A percentile compares a stretch with the other conserved stretches of the same genome.
phyloP scores from a whole-genome alignment of 2,329 filamentous ascomycete genomes.

The Ceratocystis alfenasii region DNA sequence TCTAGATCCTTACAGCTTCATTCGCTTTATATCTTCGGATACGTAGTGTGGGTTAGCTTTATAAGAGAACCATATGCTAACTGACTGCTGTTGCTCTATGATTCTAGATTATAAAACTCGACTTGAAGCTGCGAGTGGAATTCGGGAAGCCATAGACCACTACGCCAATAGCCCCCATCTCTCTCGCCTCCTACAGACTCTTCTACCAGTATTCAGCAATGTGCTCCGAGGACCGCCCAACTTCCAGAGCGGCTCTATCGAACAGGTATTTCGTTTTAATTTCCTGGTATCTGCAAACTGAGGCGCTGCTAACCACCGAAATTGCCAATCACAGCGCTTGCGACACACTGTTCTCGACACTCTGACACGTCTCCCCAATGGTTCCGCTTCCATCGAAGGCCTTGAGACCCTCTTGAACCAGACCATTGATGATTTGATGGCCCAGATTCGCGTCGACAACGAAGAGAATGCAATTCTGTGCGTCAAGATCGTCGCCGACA shows the following conservation, averaged over 20 bases:
- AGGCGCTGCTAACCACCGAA: slow-evolving; percentile 24
- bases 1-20: not conserved
- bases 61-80: not conserved
- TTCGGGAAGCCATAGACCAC: slow-evolving; percentile 85
- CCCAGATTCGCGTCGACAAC: slow-evolving; percentile 79
- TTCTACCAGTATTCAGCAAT: slow-evolving; percentile 80
- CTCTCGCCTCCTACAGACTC: slow-evolving; percentile 65
- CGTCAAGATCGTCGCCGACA: slow-evolving; percentile 95
- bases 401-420: slow-evolving; percentile 82
- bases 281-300: not conserved
- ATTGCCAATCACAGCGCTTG: slow-evolving; percentile 50
- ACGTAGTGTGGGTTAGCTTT: not conserved
- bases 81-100: not conserved
- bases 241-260: slow-evolving; percentile 78
- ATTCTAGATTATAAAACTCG: slow-evolving; percentile 47
- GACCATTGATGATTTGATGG: slow-evolving; percentile 82
- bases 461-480: slow-evolving; percentile 98
- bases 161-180: slow-evolving; percentile 73
- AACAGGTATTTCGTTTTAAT: slow-evolving; percentile 52
- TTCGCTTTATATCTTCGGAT: not conserved
- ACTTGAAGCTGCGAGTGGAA: slow-evolving; percentile 66
- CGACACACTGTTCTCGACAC: slow-evolving; percentile 92
- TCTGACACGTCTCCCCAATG: slow-evolving; percentile 67
- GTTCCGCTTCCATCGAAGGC: slow-evolving; percentile 59
- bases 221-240: slow-evolving; percentile 77